Evolutionary conservation across 2,329 filamentous ascomycete genomes (phyloP), one percentile per base, ranked within the genome.

Genomic region (Apiospora kogelbergensis): DNA sequence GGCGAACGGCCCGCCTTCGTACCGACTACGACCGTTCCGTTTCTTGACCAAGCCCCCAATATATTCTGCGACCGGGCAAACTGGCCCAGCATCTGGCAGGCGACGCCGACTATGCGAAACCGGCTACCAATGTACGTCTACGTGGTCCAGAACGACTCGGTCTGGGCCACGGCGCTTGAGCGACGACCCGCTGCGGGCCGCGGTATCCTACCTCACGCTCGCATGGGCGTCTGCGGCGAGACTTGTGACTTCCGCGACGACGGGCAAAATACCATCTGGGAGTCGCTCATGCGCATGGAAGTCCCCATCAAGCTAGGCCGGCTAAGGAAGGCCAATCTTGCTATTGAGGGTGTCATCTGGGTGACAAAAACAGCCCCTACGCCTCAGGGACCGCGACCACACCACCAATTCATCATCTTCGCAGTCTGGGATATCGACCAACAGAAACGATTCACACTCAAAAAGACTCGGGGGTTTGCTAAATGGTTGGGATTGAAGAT

Each of bases 1-100:
- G 63, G 63, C 63, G 63, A 65, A 44, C 63, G 63, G 11, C 63
- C 63, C 37, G 63, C 63, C 63, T 65, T 65, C 26, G 63, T 65
- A 30, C 63, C 63, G 13, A 11, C 3, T 2, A 65, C 37, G 15
- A 42, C 63, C n/a, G 11, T 17, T 24, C 24, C 63, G 13, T 26
- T 42, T 3, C 5, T 10, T 13, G 37, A 41, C n/a, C n/a, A 26
- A 17, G 17, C 24, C 3, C 37, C 41, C 37, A n/a, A 24, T 5
- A 6, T 65, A 37, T 65, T 65, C 37, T 44, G 37, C 37, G 10
- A 65, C 22, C 13, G 22, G 37, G 40, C n/a, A 1, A 65, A 65
- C 40, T 65, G 41, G 37, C 41, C 37, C 63, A 41, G 41, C n/a
- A 44, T 44, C 37, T 65, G 41, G 37, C 63, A 65, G 37, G 63